These are phyloP conservation scores for Drechslerella coelobrocha DNA, from an alignment of 2,329 filamentous ascomycete genomes.

Conservation along the genomic window DNA sequence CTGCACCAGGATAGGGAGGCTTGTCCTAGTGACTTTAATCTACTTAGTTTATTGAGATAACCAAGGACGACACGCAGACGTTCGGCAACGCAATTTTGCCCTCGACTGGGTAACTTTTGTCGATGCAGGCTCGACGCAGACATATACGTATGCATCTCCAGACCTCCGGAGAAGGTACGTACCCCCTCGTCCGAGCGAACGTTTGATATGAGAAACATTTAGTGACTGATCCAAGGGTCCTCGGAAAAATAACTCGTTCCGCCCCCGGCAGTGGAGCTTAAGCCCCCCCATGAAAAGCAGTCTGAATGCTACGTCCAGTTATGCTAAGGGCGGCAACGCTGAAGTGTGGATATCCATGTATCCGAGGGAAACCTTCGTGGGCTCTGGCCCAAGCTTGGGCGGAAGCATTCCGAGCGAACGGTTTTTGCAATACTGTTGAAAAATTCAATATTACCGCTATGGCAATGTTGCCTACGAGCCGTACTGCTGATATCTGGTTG, in stretches of 20 bases:
- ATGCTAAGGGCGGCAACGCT: too few species aligned
- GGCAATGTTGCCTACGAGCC: neutral
- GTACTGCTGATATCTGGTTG: neutral
- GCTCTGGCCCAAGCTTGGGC: neutral
- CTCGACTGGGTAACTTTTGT: neutral
- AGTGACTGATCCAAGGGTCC: neutral
- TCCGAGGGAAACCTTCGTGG: neutral
- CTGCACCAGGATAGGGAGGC: neutral
- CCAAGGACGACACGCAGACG: constrained; percentile 18
- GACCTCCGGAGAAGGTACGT: neutral
- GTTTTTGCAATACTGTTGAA: neutral
- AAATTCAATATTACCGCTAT: neutral
- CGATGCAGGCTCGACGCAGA: too few species aligned
- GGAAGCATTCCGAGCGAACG: constrained; percentile 2
- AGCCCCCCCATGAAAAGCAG: neutral
- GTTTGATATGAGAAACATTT: too few species aligned
- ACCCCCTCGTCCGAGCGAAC: too few species aligned
- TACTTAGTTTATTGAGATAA: neutral
- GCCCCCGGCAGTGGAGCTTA: neutral
- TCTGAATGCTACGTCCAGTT: neutral
- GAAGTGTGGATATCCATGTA: neutral
- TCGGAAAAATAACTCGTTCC: neutral
- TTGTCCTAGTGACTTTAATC: neutral
- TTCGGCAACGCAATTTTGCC: neutral
- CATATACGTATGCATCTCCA: neutral